Evolutionary conservation across 805 yeast species (phyloP), one percentile per base, ranked within the genome.

Genomic region (Sugiyamaella chiloensis): DNA sequence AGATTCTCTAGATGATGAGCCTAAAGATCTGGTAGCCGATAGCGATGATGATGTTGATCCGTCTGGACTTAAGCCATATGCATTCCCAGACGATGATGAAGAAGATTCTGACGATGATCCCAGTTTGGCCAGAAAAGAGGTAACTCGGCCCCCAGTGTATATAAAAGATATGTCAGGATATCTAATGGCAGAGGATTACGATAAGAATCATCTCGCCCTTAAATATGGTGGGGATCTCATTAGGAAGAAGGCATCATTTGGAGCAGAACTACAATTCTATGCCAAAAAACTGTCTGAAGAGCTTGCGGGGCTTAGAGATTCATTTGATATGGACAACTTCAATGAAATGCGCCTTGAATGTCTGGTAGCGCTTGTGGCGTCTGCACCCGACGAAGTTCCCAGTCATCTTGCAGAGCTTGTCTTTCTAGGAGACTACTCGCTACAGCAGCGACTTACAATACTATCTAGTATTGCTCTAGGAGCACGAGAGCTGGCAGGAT

Each of bases 381-480:
- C 81, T 0, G 72, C 72, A 41, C 80, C 87, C 0, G 59, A 67
- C 1, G 70, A 73, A 23, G 62, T 46, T 1, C 54, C 65, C 0
- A 58, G 62, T 7, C 56, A 66, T 5, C 57, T 69, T 5, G 64
- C 77, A 34, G 60, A 69, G 23, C 62, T 82, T 14, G 67, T 89
- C 14, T 68, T 79, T 29, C 71, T 75, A 0, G 89, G 90, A 0
- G 99, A 91, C 59, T 79, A 84, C 52, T 87, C 96, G 0, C 62
- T 93, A 16, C 93, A 85, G 52, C 90, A 83, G 51, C 66, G 98
- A 41, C 71, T 90, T 66, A 67, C 78, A 24, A 70, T 90, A 6
- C 63, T 93, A 16, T 78, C 90, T 3, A 68, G 86, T 0, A 60
- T 87, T 9, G 83, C 90, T 0, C 66, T 89, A 20, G 78, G 86